Evolutionary conservation across 306 rosid species (phyloP), one percentile per base, ranked within the genome.

Genomic region (Trifolium subterraneum): DNA sequence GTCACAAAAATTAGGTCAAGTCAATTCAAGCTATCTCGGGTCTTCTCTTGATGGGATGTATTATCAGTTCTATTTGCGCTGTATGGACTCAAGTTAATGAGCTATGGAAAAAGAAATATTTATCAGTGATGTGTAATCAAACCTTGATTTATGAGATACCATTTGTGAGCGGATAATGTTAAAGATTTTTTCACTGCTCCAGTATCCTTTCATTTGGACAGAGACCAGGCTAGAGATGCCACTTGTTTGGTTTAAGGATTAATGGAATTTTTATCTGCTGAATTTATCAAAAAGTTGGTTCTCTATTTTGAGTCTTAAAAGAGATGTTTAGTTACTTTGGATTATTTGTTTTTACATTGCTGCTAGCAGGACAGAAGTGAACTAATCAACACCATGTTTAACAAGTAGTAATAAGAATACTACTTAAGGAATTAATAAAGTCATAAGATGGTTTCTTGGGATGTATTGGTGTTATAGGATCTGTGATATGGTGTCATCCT

Each of bases 51-150:
- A 71, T 77, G 56, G 60, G 84, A 77, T 78, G 74, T 71, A 76
- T 50, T 73, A 73, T 84, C 74, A 59, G 81, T 73, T 76, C 72
- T 41, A 38, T 75, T 80, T 85, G 65, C 72, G 83, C 89, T 88
- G 88, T 81, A 84, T 71, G 98, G 90, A 85, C 84, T 78, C 51
- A 61, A 81, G 82, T 68, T 72, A 61, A 76, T 73, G 79, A 82
- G 82, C 75, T 84, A 82, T 73, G 85, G 84, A 78, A 76, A 63
- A 80, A 70, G 80, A 79, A 81, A 83, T 70, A 79, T 73, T 80
- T 71, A 87, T 87, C 77, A 55, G 83, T 82, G 83, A 75, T 86
- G 75, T 85, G 82, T 84, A 82, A 81, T 73, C 82, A 71, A 80
- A 70, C 58, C 81, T 78, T 82, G 74, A 68, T 81, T 83, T 69